Percentiles rank a stretch among this genome's conserved stretches.
Conservation (phyloP, 768 basidiomycete species). For the Termitomyces titanicus region DNA sequence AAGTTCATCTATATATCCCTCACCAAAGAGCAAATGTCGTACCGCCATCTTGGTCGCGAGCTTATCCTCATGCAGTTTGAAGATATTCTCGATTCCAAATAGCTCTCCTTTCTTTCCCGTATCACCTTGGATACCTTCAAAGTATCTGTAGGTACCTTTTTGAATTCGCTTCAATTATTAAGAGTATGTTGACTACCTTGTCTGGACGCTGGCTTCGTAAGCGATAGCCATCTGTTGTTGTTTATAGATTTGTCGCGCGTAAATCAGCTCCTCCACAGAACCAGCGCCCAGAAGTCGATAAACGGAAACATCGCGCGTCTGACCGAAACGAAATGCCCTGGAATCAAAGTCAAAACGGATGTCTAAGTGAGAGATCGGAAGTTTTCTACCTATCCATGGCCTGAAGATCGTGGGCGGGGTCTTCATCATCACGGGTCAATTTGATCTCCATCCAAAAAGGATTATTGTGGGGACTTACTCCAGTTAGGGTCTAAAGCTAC, state of each 20-base stretch:
- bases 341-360: neutral
- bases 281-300: conserved; percentile 84
- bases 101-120: conserved; percentile 73
- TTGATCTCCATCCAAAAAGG: neutral
- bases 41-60: conserved; percentile 75
- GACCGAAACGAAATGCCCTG: conserved; percentile 81
- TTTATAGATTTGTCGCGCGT: conserved; percentile 88
- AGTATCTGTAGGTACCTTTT: conserved; percentile 53
- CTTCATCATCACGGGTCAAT: conserved; percentile 31
- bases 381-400: conserved; percentile 68
- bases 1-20: neutral
- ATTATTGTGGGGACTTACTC: conserved; percentile 54
- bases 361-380: neutral
- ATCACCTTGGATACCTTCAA: conserved; percentile 80
- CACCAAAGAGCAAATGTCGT: conserved; percentile 18
- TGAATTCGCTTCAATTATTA: neutral
- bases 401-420: conserved; percentile 93
- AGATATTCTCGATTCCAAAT: conserved; percentile 84
- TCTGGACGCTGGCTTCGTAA: conserved; percentile 81
- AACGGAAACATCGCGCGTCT: conserved; percentile 80
- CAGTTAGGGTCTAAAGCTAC: conserved; percentile 76
- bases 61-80: conserved; percentile 67
- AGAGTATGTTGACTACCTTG: conserved; percentile 41
- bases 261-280: conserved; percentile 84
- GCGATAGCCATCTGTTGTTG: conserved; percentile 93